Base-by-base conservation (phyloP, 768 basidiomycete genomes). In the Lactarius psammicola region DNA sequence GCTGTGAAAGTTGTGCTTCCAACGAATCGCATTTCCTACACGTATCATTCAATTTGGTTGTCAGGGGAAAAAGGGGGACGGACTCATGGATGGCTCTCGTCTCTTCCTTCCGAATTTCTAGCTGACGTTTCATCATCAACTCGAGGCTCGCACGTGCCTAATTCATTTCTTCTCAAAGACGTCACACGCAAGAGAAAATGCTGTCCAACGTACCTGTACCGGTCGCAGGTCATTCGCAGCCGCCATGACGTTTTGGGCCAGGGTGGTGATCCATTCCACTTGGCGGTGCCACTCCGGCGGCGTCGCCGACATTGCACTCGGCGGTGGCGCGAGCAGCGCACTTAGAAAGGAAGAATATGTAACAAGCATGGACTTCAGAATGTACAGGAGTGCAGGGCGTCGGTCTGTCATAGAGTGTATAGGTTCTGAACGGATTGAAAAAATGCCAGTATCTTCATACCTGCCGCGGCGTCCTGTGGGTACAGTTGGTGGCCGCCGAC, bases 151-250 rank as follows among this genome's bases (percentile, higher is more conserved):
- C 88, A 69, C 94, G 80, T 17, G 94, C 93, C 88, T 93, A 58
- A 55, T 9, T 42, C 15, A 31, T 44, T 26, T 38, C 65, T 33
- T 20, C 20, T n/a, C 59, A 59, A n/a, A 23, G 26, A 33, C 28
- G 40, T 49, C 18, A 63, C n/a, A 13, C 20, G 42, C 40, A 66
- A 44, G 57, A 38, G n/a, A 33, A 30, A 53, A 38, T 54, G 18
- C 55, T 62, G 51, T 68, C 4, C 15, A 15, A 73, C 76, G 13
- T 30, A 87, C 92, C 83, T 95, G 94, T 5, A 94, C 89, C 0
- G 93, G 94, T 30, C 94, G 85, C 59, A 95, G 77, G 71, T 94
- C 93, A 72, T 96, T 96, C 42, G 90, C 91, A 20, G 91, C 90
- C 17, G 88, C 90, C 85, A 95, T 92, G 63, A 96, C 82, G 74